Conservation (phyloP, 305 asterid genomes). For the Fraxinus floribunda region DNA sequence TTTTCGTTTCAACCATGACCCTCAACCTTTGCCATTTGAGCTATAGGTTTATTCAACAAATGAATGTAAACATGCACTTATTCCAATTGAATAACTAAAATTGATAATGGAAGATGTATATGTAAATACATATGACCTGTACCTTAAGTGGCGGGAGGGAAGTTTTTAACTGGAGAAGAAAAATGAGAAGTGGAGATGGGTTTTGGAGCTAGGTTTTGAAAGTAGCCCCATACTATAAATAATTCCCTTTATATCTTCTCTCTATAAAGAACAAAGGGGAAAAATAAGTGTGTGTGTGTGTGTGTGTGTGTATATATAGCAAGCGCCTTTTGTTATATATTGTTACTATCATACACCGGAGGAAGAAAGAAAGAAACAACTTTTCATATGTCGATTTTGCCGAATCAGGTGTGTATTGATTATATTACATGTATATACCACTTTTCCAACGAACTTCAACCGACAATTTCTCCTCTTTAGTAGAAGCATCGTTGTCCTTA, state of each 20-base stretch:
- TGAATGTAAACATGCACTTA: not conserved
- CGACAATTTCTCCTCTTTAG: conserved; percentile 13
- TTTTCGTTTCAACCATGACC: not conserved
- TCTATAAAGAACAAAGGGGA: no score
- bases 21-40: not conserved
- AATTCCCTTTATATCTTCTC: no score
- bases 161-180: conserved; percentile 29
- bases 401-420: no score
- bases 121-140: not conserved
- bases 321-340: no score
- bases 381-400: no score
- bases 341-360: no score
- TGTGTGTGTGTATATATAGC: no score
- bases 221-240: no score
- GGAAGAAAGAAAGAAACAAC: no score
- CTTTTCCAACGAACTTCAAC: conserved; percentile 27
- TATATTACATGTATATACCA: not conserved
- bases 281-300: no score
- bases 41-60: not conserved
- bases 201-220: conserved; percentile 26
- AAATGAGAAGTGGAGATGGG: conserved; percentile 32
- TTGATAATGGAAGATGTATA: not conserved
- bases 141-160: conserved; percentile 38
- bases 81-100: not conserved
- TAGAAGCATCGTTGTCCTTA: conserved; percentile 18